Conservation (phyloP, 495 filamentous ascomycete species). For the Diplogelasinospora grovesii region DNA sequence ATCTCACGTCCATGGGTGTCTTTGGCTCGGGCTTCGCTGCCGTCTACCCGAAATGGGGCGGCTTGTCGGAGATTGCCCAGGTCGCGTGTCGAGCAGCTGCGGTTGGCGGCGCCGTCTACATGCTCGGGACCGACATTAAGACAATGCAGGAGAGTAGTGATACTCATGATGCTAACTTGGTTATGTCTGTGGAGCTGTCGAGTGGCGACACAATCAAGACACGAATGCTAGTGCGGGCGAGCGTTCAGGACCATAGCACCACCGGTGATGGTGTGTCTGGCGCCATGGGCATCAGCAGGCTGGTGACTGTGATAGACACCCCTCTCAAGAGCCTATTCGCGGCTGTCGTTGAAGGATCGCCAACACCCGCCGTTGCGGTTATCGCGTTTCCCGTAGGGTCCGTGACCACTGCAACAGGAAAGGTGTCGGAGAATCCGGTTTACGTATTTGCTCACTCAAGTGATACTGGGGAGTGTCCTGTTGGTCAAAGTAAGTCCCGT, state of each 20-base stretch:
- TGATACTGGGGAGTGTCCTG: conserved; percentile 83
- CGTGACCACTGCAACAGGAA: conserved; percentile 27
- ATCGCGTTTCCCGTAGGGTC: conserved; percentile 59
- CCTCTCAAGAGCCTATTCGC: conserved; percentile 60
- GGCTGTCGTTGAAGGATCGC: conserved; percentile 63
- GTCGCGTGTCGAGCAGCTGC: conserved; percentile 88
- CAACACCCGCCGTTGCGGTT: conserved; percentile 65
- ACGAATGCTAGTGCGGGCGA: conserved; percentile 45
- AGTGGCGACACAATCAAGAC: conserved; percentile 56
- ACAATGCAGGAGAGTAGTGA: too few species aligned
- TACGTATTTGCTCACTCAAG: conserved; percentile 74
- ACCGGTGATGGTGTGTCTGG: conserved; percentile 30
- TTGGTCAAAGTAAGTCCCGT: conserved; percentile 70
- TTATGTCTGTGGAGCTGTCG: conserved; percentile 47
- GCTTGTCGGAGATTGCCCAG: conserved; percentile 84
- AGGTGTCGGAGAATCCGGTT: conserved; percentile 47
- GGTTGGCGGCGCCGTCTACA: conserved; percentile 86
- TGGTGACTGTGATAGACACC: conserved; percentile 65
- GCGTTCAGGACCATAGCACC: too few species aligned
- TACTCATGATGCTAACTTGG: conserved; percentile 5
- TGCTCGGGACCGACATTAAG: conserved; percentile 63
- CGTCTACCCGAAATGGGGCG: conserved; percentile 86
- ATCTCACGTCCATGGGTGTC: conserved; percentile 78
- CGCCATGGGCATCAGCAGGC: conserved; percentile 25
- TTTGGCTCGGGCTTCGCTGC: conserved; percentile 83